Evolutionary conservation across 768 basidiomycete species (phyloP), one percentile per base, ranked within the genome.

Genomic region (Podaxis pistillaris): DNA sequence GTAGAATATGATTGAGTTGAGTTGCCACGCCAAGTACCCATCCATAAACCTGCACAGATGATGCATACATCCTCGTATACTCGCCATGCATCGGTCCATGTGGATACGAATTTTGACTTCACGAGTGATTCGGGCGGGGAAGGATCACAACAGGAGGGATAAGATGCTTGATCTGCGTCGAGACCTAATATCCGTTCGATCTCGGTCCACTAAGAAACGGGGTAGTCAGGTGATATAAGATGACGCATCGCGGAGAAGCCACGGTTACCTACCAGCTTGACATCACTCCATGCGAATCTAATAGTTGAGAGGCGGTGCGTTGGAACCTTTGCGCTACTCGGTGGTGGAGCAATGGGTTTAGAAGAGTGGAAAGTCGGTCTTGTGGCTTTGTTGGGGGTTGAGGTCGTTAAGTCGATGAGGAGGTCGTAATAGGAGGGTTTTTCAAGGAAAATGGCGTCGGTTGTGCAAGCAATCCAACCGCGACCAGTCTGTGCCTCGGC

Each of bases 391-490:
- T 77, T 81, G 17, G 82, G 83, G 15, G 86, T 84, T 6, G 83
- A 82, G 7, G 89, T 87, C 46, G 89, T 90, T 53, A 94, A 74
- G 73, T 94, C 91, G 63, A 94, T 86, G 55, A 94, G 75, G 13
- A 94, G 79, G 70, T 94, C 93, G 68, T 93, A 94, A 67, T 85
- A 86, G 2, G 83, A 76, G 1, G 92, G 88, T 70, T 88, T 91
- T 65, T 94, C 93, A 49, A 93, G 77, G 74, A 91, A 94, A 17
- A 94, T 83, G 8, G 91, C 87, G 65, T 94, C 93, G 1, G 93
- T 93, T 9, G 93, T 91, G 83, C 92, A 94, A 36, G 92, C 92
- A 58, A 94, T 85, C 91, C 91, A 94, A 19, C 92, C 92, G 5
- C 82, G 77, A 4, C 90, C 89, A 1, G 74, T 79, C 65, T 77